Evolutionary conservation across 495 filamentous ascomycete species (phyloP).

Genomic region (Aspergillus cavernicola): DNA sequence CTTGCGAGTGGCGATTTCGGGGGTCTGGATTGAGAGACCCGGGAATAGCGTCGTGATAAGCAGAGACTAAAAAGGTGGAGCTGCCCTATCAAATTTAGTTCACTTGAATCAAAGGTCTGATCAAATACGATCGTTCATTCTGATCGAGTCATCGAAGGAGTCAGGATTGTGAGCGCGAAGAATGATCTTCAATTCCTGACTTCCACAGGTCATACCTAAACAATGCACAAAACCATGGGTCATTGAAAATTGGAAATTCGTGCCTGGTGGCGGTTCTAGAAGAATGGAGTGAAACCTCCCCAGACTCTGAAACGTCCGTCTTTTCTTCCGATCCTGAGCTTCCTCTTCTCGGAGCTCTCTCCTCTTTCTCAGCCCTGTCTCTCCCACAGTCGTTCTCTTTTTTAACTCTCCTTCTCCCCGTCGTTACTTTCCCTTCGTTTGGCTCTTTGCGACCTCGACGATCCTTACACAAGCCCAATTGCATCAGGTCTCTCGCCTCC

Average conservation of each 20-base stretch:
- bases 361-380: background rate
- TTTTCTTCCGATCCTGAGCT: background rate
- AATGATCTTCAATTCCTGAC: background rate
- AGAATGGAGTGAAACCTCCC: background rate
- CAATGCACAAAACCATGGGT: background rate
- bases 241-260: background rate
- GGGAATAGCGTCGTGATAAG: background rate
- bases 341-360: background rate
- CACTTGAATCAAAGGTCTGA: too few species aligned
- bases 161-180: background rate
- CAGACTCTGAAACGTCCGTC: background rate
- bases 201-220: too few species aligned
- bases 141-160: background rate
- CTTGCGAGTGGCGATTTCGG: background rate
- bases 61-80: background rate
- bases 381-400: background rate
- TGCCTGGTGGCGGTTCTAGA: background rate
- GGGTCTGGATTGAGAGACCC: background rate
- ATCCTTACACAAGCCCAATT: slow-evolving; percentile 2
- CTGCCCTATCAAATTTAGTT: background rate
- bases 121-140: background rate
- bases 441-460: background rate
- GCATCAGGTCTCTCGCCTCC: background rate
- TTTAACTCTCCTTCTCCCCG: background rate
- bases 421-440: background rate